Evolutionary conservation across 305 asterid genomes (phyloP).

Genomic region (Fraxinus latifolia): DNA sequence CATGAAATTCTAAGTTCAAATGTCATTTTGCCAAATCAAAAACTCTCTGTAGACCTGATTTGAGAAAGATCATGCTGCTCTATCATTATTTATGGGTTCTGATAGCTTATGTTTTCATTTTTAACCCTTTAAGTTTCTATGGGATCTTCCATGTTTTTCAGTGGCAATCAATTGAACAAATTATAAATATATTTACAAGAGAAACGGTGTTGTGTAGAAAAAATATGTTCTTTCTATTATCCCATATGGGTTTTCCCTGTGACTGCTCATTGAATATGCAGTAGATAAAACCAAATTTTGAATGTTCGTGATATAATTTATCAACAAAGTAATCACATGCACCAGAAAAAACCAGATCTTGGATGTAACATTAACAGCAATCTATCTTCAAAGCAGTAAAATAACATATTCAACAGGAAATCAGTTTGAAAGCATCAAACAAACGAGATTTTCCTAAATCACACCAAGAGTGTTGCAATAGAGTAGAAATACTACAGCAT

Average conservation of each 20-base stretch:
- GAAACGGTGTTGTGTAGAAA: neutral
- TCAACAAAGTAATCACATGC: neutral
- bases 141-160: neutral
- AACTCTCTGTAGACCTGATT: neutral
- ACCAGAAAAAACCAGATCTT: neutral
- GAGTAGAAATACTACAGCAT: neutral
- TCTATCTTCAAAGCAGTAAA: neutral
- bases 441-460: neutral
- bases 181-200: neutral
- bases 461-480: neutral
- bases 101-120: neutral
- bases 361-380: neutral
- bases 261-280: neutral
- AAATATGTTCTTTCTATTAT: neutral
- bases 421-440: neutral
- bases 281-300: neutral
- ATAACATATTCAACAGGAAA: neutral
- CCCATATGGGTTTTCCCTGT: neutral
- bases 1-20: conserved; percentile 47
- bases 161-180: neutral
- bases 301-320: neutral
- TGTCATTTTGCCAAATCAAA: neutral
- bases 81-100: neutral
- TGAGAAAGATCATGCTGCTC: neutral
- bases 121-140: neutral